Percentiles rank a stretch among this genome's conserved stretches.
phyloP scores from a whole-genome alignment of 805 yeast genomes.

The Blastobotrys mokoenaii region DNA sequence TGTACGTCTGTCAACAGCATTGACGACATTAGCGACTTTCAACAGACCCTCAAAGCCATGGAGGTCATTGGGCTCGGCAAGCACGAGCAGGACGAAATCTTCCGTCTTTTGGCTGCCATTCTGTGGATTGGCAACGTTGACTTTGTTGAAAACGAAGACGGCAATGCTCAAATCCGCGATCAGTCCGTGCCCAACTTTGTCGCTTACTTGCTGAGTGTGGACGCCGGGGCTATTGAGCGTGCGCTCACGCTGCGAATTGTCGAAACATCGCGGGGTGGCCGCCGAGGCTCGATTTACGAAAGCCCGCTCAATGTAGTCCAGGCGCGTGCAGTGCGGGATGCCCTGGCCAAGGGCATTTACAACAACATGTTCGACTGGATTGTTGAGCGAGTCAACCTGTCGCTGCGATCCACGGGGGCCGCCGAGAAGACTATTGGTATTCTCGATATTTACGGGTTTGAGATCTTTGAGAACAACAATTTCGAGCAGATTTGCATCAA shows the following conservation, averaged over 20 bases:
- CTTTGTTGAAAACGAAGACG: constrained; percentile 78
- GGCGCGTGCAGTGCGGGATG: constrained; percentile 87
- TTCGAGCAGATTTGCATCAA: constrained; percentile 94
- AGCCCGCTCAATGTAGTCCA: constrained; percentile 87
- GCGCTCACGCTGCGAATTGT: constrained; percentile 72
- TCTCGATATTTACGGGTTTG: constrained; percentile 92
- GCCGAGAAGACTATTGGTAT: constrained; percentile 74
- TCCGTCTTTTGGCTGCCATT: constrained; percentile 73
- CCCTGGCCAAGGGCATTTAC: constrained; percentile 89
- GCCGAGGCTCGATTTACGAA: constrained; percentile 88
- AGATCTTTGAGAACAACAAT: constrained; percentile 88
- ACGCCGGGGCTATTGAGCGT: constrained; percentile 53
- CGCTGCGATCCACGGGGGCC: constrained; percentile 49
- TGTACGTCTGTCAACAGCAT: constrained; percentile 83
- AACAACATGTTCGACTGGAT: constrained; percentile 94
- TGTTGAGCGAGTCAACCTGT: constrained; percentile 78
- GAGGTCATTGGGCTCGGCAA: constrained; percentile 71
- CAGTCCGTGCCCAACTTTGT: constrained; percentile 89
- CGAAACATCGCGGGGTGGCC: constrained; percentile 84
- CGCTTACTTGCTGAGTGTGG: constrained; percentile 82
- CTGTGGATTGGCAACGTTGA: constrained; percentile 93
- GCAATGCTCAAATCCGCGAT: constrained; percentile 76
- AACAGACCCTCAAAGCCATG: constrained; percentile 84
- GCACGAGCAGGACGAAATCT: constrained; percentile 83
- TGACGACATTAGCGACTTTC: constrained; percentile 71